These are phyloP conservation scores for Chlamydomonas urium DNA, from an alignment of 139 green algal genomes.

Conservation along the genomic window DNA sequence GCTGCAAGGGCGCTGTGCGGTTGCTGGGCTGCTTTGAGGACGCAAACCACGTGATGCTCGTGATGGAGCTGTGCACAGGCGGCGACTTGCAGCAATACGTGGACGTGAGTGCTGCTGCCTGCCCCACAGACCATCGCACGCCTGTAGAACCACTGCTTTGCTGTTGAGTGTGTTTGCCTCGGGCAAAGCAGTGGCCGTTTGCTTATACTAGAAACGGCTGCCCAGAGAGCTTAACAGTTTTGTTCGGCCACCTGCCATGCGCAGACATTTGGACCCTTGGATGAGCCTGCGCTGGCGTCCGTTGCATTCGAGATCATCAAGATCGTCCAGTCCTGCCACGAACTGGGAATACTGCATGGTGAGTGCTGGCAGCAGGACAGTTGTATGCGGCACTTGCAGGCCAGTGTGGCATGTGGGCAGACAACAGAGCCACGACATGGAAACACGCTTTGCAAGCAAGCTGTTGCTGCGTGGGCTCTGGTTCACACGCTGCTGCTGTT, in stretches of 20 bases:
- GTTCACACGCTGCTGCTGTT: neutral
- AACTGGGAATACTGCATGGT: slow-evolving; percentile 23
- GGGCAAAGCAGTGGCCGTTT: no score
- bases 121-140: no score
- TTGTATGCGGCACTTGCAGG: neutral
- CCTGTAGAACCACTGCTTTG: no score
- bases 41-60: slow-evolving; percentile 33
- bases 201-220: no score
- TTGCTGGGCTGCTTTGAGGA: slow-evolving; percentile 47
- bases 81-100: slow-evolving; percentile 55
- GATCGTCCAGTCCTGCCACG: slow-evolving; percentile 38
- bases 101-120: no score
- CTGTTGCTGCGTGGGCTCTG: slow-evolving; percentile 19
- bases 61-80: slow-evolving; percentile 47
- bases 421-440: neutral
- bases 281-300: slow-evolving; percentile 19
- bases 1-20: slow-evolving; percentile 28
- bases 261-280: slow-evolving; percentile 20
- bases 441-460: neutral
- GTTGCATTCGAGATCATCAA: slow-evolving; percentile 42
- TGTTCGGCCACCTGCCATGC: no score
- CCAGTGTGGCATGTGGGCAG: neutral
- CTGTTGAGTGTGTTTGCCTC: no score
- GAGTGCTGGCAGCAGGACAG: neutral
- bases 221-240: no score